These are phyloP conservation scores for Penicillium sp. DNA, from an alignment of 2,329 filamentous ascomycete species.

Conservation along the genomic window DNA sequence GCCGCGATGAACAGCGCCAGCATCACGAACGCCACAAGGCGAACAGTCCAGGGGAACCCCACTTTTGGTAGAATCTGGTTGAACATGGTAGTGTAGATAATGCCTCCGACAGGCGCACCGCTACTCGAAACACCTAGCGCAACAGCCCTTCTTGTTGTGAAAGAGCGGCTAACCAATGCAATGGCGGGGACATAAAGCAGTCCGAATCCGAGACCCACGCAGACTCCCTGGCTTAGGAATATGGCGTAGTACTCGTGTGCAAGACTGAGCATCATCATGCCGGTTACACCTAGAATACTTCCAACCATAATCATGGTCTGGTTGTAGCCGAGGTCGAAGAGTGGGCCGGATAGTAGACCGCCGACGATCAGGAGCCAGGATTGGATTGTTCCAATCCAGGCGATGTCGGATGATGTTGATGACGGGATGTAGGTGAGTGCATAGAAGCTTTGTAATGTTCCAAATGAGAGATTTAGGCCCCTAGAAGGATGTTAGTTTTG, in stretches of 20 bases:
- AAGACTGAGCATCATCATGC: slow-evolving; percentile 44
- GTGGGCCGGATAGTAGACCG: slow-evolving; percentile 43
- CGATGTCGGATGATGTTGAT: slow-evolving; percentile 39
- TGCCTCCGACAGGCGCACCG: slow-evolving; percentile 57
- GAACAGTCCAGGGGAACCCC: slow-evolving; percentile 59
- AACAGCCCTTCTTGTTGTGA: slow-evolving; percentile 51
- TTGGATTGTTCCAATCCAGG: slow-evolving; percentile 46
- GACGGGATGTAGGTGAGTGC: slow-evolving; percentile 13
- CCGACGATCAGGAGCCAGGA: slow-evolving; percentile 42
- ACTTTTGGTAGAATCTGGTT: slow-evolving; percentile 53
- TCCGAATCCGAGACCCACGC: slow-evolving; percentile 46
- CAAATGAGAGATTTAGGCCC: slow-evolving; percentile 37
- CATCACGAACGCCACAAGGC: slow-evolving; percentile 56
- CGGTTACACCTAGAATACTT: slow-evolving; percentile 33
- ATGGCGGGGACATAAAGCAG: slow-evolving; percentile 45
- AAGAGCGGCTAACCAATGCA: slow-evolving; percentile 54
- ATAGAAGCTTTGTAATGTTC: slow-evolving; percentile 50
- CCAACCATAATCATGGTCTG: slow-evolving; percentile 36
- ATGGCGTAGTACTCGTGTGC: slow-evolving; percentile 38
- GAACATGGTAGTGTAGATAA: slow-evolving; percentile 56
- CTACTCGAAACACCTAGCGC: slow-evolving; percentile 56
- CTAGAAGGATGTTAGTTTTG: slow-evolving; percentile 4
- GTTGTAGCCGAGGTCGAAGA: slow-evolving; percentile 46
- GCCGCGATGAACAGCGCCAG: slow-evolving; percentile 32
- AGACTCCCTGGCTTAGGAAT: slow-evolving; percentile 46